A percentile compares a stretch with the other conserved stretches of the same genome.
phyloP scores from a whole-genome alignment of 805 yeast genomes.

The Lipomyces yamadae region DNA sequence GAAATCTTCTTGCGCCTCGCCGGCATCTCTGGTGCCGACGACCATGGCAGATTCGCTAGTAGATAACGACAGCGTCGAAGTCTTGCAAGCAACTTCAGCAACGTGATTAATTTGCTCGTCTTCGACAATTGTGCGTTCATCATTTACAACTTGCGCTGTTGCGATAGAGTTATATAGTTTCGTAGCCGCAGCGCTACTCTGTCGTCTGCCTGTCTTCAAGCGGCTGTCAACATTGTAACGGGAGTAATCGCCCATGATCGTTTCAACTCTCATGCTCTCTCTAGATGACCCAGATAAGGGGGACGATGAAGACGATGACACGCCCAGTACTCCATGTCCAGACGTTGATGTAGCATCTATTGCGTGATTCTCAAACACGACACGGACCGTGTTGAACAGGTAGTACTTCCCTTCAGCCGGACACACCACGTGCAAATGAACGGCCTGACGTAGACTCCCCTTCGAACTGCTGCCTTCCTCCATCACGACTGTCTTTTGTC shows the following conservation, averaged over 20 bases:
- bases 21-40: neutral
- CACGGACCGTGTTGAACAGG: constrained; percentile 41
- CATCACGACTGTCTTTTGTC: constrained; percentile 41
- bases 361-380: constrained; percentile 43
- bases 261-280: constrained; percentile 22
- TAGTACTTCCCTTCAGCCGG: constrained; percentile 39
- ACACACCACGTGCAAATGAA: constrained; percentile 43
- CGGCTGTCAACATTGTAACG: neutral
- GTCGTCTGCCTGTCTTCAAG: neutral
- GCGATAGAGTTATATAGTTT: neutral
- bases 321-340: neutral
- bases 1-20: neutral
- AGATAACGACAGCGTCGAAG: neutral
- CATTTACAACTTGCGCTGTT: neutral
- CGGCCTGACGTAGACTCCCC: constrained; percentile 40
- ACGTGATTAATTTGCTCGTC: neutral
- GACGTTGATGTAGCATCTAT: constrained; percentile 23
- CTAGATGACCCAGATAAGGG: neutral
- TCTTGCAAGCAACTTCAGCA: neutral
- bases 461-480: constrained; percentile 16
- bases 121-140: neutral
- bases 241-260: constrained; percentile 26
- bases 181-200: neutral
- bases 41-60: neutral
- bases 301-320: neutral